Base-by-base conservation (phyloP, 441 rosid species). In the Breynia disticha region DNA sequence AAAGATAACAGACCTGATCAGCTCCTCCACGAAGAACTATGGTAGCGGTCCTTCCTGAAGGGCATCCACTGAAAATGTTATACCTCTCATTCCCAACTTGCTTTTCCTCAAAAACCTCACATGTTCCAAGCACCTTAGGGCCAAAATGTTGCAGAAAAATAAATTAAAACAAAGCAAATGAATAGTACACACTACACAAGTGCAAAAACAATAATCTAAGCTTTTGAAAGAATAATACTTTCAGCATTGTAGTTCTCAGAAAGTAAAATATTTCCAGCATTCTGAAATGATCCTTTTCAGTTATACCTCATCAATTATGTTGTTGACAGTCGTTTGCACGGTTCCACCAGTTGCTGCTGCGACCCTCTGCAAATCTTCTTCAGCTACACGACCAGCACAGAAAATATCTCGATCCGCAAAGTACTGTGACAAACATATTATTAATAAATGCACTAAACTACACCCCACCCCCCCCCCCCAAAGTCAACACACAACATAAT, bases 11-110 rank as follows among this genome's bases (percentile, higher is more conserved):
- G 64, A 89, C 99, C 96, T 94, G 99, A 79, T 90, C 97, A 61
- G 99, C 99, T 68, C 99, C 97, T 71, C 97, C 99, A 62, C 99
- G 99, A 71, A 94, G 95, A 70, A 94, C 97, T 52, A 94, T 85
- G 38, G 97, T 94, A 16, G 99, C 99, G 32, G 99, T 94, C 37
- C 1, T 67, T 67, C 94, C 97, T 16, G 90, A 85, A 54, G 95
- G 96, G 69, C 99, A 94, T 58, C 99, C 99, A 50, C 95, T 85
- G 81, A 94, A 94, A 72, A 94, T 85, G 66, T 94, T 90, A 68
- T 85, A 94, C 72, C 99, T 85, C 74, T 94, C 99, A 66, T 84
- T 84, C 62, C 99, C 99, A 66, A 94, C 99, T 75, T 94, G 99
- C 65, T 54, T 87, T 78, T 94, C 99, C 79, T 94, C 99, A 55